Evolutionary conservation across 768 basidiomycete genomes (phyloP).

Genomic region (Infundibulicybe gibba): DNA sequence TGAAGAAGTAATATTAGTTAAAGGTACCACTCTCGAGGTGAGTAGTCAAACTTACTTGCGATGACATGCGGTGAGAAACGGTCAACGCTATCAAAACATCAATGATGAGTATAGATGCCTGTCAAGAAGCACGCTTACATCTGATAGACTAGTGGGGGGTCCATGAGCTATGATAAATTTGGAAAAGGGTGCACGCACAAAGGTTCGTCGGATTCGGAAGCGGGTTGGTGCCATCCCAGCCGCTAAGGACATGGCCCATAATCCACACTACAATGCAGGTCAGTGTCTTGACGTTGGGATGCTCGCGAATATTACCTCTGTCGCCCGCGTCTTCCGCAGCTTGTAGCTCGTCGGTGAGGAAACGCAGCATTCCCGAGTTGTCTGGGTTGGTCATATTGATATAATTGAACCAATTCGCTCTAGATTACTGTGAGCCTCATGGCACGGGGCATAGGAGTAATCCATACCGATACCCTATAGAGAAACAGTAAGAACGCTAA

Average conservation of each 20-base stretch:
- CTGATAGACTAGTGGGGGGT: conserved; percentile 26
- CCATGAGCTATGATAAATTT: no score
- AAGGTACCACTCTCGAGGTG: neutral
- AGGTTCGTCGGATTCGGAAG: conserved; percentile 64
- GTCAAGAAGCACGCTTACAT: conserved; percentile 25
- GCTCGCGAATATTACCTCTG: conserved; percentile 39
- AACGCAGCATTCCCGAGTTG: conserved; percentile 71
- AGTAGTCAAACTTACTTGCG: conserved; percentile 46
- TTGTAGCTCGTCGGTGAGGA: conserved; percentile 76
- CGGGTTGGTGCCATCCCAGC: conserved; percentile 73
- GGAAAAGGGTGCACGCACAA: conserved; percentile 38
- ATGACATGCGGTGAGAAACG: conserved; percentile 79
- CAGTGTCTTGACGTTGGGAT: neutral
- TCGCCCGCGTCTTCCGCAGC: conserved; percentile 76
- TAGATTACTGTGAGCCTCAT: conserved; percentile 12
- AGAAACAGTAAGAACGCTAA: conserved; percentile 4
- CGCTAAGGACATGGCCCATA: conserved; percentile 53
- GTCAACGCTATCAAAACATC: conserved; percentile 47
- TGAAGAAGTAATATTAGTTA: conserved; percentile 3
- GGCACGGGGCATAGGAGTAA: neutral
- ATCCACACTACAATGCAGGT: conserved; percentile 36
- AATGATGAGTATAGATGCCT: neutral
- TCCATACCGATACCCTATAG: conserved; percentile 31
- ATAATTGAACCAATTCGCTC: conserved; percentile 73
- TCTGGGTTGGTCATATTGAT: conserved; percentile 71